A percentile compares a stretch with the other conserved stretches of the same genome.
Conservation (phyloP, 345 rosid genomes). For the Draba incana region DNA sequence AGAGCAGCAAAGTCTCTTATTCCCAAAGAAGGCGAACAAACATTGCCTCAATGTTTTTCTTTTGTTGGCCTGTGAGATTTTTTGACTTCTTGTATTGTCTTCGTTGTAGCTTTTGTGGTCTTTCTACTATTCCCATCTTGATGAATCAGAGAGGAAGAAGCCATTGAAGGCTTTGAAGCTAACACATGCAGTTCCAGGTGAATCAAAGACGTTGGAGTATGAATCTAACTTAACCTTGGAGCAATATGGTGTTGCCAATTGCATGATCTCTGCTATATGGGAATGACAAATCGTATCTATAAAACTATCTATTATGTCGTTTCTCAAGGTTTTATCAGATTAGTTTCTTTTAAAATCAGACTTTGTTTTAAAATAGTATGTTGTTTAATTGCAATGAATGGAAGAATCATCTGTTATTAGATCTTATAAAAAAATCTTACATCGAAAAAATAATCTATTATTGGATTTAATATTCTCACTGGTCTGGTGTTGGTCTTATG, state of each 20-base stretch:
- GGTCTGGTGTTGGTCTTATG: too few species aligned
- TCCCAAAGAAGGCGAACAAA: too few species aligned
- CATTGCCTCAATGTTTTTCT: constrained; percentile 1
- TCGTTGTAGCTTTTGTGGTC: constrained; percentile 84
- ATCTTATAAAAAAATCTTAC: background rate
- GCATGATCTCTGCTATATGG: constrained; percentile 57
- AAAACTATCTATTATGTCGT: constrained; percentile 19
- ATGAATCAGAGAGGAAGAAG: constrained; percentile 55
- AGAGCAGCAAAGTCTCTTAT: too few species aligned
- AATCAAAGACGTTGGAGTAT: constrained; percentile 70
- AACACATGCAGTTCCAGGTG: constrained; percentile 88
- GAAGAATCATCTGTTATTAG: background rate
- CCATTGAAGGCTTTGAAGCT: constrained; percentile 74
- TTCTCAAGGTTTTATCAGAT: constrained; percentile 28
- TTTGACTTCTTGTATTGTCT: constrained; percentile 24
- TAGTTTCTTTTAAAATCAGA: constrained; percentile 11
- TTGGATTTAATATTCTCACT: too few species aligned
- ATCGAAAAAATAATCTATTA: too few species aligned
- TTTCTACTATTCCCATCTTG: constrained; percentile 74
- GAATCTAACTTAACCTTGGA: constrained; percentile 68
- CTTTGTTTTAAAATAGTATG: background rate
- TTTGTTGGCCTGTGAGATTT: constrained; percentile 13
- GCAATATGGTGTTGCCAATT: constrained; percentile 87
- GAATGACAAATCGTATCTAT: constrained; percentile 31
- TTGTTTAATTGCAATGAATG: constrained; percentile 12